phyloP scores from a whole-genome alignment of 345 rosid species.

The Hypericum androsaemum region DNA sequence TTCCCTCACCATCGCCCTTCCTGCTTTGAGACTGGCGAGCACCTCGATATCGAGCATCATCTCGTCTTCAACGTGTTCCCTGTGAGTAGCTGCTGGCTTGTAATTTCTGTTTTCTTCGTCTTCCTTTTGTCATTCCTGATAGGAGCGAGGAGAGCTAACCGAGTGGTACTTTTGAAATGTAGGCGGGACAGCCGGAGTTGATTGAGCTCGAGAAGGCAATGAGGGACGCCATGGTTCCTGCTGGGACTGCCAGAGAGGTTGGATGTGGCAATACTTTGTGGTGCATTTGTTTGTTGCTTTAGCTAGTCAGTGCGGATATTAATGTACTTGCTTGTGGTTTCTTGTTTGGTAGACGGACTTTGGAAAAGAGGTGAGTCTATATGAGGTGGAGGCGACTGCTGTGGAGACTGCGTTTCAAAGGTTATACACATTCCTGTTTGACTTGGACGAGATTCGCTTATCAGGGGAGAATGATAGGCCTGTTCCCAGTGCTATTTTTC shows the following conservation, averaged over 20 bases:
- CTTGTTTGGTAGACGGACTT: slow-evolving; percentile 46
- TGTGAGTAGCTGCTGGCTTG: slow-evolving; percentile 34
- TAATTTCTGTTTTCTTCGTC: not conserved
- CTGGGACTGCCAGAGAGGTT: slow-evolving; percentile 92
- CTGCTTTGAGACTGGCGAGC: slow-evolving; percentile 84
- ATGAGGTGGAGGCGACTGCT: slow-evolving; percentile 80
- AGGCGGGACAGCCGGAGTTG: slow-evolving; percentile 88
- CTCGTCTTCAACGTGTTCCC: slow-evolving; percentile 67
- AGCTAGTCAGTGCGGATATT: not conserved
- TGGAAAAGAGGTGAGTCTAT: slow-evolving; percentile 86
- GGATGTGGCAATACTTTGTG: not conserved
- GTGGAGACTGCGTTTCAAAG: slow-evolving; percentile 71
- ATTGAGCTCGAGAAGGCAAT: slow-evolving; percentile 79
- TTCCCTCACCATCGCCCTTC: slow-evolving; percentile 76
- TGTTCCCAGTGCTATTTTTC: slow-evolving; percentile 72
- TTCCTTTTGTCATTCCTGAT: not conserved
- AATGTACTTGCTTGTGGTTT: slow-evolving; percentile 7
- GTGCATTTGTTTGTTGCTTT: not conserved
- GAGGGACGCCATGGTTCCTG: slow-evolving; percentile 73
- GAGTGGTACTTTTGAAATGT: slow-evolving; percentile 1
- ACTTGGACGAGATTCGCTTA: slow-evolving; percentile 40
- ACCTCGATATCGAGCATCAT: slow-evolving; percentile 85
- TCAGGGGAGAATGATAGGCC: slow-evolving; percentile 66
- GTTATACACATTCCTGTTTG: slow-evolving; percentile 76
- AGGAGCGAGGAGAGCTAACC: not conserved